A percentile compares a stretch with the other conserved stretches of the same genome.
phyloP scores from a whole-genome alignment of 208 protist species.

The Trichomonas gallinae region DNA sequence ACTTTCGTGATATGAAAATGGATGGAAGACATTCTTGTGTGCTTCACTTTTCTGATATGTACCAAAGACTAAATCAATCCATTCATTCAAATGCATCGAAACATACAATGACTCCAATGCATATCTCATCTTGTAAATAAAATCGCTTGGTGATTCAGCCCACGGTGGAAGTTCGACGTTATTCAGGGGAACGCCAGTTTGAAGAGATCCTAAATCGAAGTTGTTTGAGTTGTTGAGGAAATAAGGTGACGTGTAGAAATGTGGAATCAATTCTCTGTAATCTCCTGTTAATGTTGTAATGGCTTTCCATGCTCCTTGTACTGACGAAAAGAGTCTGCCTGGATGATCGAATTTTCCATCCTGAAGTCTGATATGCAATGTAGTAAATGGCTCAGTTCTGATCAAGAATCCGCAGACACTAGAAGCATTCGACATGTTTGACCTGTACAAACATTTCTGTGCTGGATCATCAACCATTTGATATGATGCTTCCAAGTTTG shows the following conservation, averaged over 20 bases:
- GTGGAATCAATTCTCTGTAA: constrained; percentile 10
- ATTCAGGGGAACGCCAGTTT: not conserved
- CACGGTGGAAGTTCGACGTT: not conserved
- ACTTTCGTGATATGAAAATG: not conserved
- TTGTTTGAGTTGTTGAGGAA: not conserved
- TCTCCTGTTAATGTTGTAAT: not conserved
- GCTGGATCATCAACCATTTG: not conserved
- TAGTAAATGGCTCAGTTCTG: constrained; percentile 44
- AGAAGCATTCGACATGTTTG: constrained; percentile 43
- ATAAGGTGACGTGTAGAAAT: not conserved
- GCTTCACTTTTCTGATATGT: not conserved
- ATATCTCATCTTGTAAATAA: not conserved
- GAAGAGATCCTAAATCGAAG: not conserved
- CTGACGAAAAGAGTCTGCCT: constrained; percentile 45
- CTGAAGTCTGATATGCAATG: constrained; percentile 38
- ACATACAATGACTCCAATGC: constrained; percentile 2
- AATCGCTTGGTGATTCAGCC: not conserved
- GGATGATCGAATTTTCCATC: constrained; percentile 44
- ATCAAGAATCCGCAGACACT: constrained; percentile 46
- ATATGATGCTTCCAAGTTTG: not conserved
- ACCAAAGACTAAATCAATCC: constrained; percentile 19
- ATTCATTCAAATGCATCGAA: not conserved
- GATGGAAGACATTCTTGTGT: not conserved
- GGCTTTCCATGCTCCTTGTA: not conserved
- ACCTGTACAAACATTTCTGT: constrained; percentile 33